Evolutionary conservation across 2,329 filamentous ascomycete species (phyloP), one percentile per base, ranked within the genome.

Genomic region (Bertia moriformis): DNA sequence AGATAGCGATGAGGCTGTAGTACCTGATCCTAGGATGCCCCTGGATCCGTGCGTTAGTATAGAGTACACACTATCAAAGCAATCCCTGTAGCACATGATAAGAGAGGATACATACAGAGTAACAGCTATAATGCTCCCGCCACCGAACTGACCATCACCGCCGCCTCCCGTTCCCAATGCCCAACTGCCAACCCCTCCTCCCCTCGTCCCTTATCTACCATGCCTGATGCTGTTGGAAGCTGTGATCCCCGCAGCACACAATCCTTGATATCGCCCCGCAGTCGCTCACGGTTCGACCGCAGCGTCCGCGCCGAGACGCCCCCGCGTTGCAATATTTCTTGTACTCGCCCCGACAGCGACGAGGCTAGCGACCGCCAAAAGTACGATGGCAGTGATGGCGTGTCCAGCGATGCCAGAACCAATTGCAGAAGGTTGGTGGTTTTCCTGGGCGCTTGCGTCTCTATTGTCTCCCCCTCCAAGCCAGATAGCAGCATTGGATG

Each of bases 321-420:
- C 4, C 74, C 73, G 42, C 69, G 61, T 37, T 60, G 62, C 43
- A 78, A 50, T 30, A 79, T 71, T 42, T 79, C 74, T 45, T 73
- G 66, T 1, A 78, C 72, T 14, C 69, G 62, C 0, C 62, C 50
- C 3, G 67, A 63, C 33, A 80, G 61, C 35, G 67, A 65, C 0
- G 68, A 71, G 0, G 75, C 74, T n/a, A 79, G 59, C 14, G 70
- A 71, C 39, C 75, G 66, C 75, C 75, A 80, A 55, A 78, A 80
- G 52, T 75, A 78, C 2, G 72, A 77, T 5, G 74, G 69, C 2
- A 80, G 59, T 2, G 73, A 77, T 1, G 71, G 62, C 0, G 74
- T 78, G 50, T 80, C 75, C 32, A 80, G 63, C 2, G 64, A 56
- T 38, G 62, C 58, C 13, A 75, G 62, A 1, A 79, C 57, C 1